Evolutionary conservation across 2,329 filamentous ascomycete genomes (phyloP).

Genomic region (Aspergillus proliferans): DNA sequence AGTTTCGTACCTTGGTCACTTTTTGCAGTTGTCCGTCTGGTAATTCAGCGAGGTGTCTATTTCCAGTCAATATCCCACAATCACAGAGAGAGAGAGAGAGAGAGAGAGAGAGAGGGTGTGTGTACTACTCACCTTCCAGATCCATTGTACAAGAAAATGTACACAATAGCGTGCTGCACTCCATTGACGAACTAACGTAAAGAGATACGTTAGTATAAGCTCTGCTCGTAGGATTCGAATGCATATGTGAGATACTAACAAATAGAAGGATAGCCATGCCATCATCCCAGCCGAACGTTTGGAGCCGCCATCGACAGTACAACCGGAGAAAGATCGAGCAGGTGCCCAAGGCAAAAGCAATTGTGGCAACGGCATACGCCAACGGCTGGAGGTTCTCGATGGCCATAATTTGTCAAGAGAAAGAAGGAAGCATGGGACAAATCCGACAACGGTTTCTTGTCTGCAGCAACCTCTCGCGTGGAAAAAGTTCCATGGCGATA

Average conservation of each 20-base stretch:
- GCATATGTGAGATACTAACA: neutral
- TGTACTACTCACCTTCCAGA: neutral
- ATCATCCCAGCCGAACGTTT: neutral
- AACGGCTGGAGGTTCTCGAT: neutral
- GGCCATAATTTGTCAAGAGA: neutral
- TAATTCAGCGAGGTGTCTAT: neutral
- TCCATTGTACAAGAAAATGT: conserved; percentile 2
- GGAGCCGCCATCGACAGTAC: neutral
- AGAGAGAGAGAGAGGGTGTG: too few relatives aligned
- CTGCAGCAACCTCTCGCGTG: neutral
- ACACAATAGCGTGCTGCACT: conserved; percentile 4
- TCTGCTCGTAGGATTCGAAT: neutral
- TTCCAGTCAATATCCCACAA: neutral
- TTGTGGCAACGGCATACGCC: neutral
- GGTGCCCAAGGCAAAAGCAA: neutral
- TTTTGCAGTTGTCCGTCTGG: neutral
- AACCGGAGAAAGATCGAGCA: neutral
- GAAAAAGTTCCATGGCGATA: neutral
- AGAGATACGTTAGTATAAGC: neutral
- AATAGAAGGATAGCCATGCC: conserved; percentile 1
- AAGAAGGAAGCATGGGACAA: neutral
- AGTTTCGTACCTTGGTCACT: neutral
- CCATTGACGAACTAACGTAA: conserved; percentile 1
- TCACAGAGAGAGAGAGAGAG: neutral
- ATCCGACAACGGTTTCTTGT: neutral